Percentiles rank a stretch among this genome's conserved stretches.
Evolutionary conservation across 495 filamentous ascomycete species (phyloP).

Genomic region (Penicillium lividum): DNA sequence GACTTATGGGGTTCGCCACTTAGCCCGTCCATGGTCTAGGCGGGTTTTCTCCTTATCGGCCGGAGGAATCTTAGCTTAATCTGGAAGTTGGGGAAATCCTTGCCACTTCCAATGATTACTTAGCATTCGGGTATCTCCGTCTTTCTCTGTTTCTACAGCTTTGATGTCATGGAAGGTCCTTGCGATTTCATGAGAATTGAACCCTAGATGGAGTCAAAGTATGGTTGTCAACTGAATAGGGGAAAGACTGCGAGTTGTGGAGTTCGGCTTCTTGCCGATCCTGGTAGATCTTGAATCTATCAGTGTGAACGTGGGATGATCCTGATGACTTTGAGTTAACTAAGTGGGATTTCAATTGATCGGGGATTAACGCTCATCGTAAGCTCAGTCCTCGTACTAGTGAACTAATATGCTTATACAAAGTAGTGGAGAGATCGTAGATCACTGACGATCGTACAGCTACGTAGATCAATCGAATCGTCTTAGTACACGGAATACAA

Average conservation of each 20-base stretch:
- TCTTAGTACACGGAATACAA: neutral
- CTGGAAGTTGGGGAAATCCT: neutral
- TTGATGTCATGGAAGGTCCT: too few relatives aligned
- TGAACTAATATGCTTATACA: neutral
- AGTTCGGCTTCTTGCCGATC: too few relatives aligned
- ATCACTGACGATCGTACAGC: neutral
- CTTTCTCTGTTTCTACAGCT: neutral
- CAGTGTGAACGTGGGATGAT: neutral
- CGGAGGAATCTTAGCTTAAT: conserved; percentile 8
- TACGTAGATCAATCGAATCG: neutral
- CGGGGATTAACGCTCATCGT: neutral
- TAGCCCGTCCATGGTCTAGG: neutral
- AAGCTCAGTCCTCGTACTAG: neutral
- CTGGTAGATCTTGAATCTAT: neutral
- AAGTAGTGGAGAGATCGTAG: neutral
- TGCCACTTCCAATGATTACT: neutral
- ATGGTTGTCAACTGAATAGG: too few relatives aligned
- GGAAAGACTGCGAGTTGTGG: too few relatives aligned
- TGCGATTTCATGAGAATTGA: too few relatives aligned
- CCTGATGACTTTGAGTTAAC: neutral
- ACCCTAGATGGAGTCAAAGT: too few relatives aligned
- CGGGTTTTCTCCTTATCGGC: neutral
- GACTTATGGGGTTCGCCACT: conserved; percentile 10
- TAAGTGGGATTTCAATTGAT: neutral
- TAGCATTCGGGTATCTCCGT: neutral